Conservation (phyloP, 139 green algal species). For the Pedinophyceae sp. region DNA sequence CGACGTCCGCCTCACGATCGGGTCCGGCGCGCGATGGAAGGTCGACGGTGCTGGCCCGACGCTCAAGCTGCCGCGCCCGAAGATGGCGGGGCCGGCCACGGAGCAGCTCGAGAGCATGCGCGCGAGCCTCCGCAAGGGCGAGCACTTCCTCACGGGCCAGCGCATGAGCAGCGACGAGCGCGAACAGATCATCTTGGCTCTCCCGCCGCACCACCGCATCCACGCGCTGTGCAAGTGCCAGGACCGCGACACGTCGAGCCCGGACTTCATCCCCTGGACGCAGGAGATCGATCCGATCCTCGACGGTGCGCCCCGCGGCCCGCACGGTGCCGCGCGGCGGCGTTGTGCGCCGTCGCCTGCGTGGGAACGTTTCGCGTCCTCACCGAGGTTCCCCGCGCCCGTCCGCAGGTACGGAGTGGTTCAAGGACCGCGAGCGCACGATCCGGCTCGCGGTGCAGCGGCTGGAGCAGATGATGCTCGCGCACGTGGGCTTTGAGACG, state of each 20-base stretch:
- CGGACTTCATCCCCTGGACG: conserved; percentile 29
- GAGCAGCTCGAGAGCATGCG: neutral
- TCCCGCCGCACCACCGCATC: conserved; percentile 24
- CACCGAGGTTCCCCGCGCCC: too few species aligned
- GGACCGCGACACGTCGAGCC: conserved; percentile 15
- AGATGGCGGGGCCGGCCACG: neutral
- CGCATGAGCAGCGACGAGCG: neutral
- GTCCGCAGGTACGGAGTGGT: too few species aligned
- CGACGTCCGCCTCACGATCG: conserved; percentile 15
- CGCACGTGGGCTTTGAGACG: neutral
- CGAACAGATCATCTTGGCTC: conserved; percentile 20
- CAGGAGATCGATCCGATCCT: conserved; percentile 9
- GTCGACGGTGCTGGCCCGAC: neutral
- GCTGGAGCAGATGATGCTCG: conserved; percentile 25
- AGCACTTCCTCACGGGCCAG: neutral
- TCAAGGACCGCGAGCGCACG: too few species aligned
- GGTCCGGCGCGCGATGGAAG: neutral
- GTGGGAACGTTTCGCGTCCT: conserved; percentile 15
- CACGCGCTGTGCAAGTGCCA: conserved; percentile 24
- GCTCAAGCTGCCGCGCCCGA: neutral
- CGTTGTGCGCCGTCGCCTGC: conserved; percentile 12
- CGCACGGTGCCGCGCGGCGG: neutral
- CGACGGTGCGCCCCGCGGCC: neutral
- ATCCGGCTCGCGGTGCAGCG: conserved; percentile 15
- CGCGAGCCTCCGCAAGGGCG: neutral